Evolutionary conservation across 2,329 filamentous ascomycete genomes (phyloP).

Genomic region (Epichloe sp.): DNA sequence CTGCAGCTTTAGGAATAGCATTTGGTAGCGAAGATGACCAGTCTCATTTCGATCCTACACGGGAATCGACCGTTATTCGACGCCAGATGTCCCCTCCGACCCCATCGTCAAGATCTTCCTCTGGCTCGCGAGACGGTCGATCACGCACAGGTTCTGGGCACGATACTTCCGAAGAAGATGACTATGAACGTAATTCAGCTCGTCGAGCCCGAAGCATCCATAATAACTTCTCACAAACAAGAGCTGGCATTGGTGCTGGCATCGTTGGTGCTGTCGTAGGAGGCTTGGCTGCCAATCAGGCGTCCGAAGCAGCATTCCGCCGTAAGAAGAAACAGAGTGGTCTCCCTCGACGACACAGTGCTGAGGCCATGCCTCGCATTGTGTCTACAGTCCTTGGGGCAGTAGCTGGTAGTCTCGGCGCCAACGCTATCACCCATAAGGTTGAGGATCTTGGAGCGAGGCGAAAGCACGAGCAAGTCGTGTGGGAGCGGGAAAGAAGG

Average conservation of each 20-base stretch:
- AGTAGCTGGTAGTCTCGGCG: slow-evolving; percentile 40
- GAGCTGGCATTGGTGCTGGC: slow-evolving; percentile 35
- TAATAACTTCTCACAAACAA: slow-evolving; percentile 34
- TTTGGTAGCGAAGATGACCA: not conserved
- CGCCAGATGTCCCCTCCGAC: not conserved
- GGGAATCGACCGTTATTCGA: not conserved
- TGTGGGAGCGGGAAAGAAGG: slow-evolving; percentile 18
- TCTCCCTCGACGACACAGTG: slow-evolving; percentile 12
- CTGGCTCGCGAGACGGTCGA: slow-evolving; percentile 13
- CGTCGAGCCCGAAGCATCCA: slow-evolving; percentile 29
- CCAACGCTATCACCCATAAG: slow-evolving; percentile 34
- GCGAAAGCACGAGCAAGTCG: slow-evolving; percentile 18
- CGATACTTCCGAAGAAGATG: slow-evolving; percentile 6
- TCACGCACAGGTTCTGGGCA: slow-evolving; percentile 1
- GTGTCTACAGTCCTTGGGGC: slow-evolving; percentile 40
- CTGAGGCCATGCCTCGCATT: slow-evolving; percentile 19
- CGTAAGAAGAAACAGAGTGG: slow-evolving; percentile 15
- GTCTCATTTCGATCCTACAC: not conserved
- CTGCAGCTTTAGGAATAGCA: slow-evolving; percentile 3
- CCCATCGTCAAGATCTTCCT: slow-evolving; percentile 12
- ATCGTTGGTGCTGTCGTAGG: slow-evolving; percentile 42
- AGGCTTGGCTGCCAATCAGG: slow-evolving; percentile 38
- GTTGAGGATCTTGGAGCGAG: slow-evolving; percentile 25
- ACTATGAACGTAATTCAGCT: slow-evolving; percentile 18
- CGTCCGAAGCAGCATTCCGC: slow-evolving; percentile 26